These are phyloP conservation scores for Dactylellina sp. DNA, from an alignment of 2,329 filamentous ascomycete genomes.

Conservation along the genomic window DNA sequence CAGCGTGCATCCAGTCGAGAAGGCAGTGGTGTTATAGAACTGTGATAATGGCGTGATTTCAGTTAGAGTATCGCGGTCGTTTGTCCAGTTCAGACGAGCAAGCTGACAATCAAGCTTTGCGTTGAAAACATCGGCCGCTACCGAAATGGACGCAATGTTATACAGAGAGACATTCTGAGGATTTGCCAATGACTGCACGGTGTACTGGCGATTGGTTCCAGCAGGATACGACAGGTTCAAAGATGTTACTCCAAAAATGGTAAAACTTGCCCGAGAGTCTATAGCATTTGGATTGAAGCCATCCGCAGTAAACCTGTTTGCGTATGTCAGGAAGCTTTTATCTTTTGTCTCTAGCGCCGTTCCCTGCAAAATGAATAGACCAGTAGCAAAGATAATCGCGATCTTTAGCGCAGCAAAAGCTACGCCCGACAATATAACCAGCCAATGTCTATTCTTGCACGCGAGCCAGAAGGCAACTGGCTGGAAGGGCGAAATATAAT, in stretches of 20 bases:
- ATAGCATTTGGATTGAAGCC: slow-evolving; percentile 13
- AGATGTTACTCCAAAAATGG: slow-evolving; percentile 22
- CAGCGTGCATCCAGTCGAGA: slow-evolving; percentile 36
- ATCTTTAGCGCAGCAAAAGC: slow-evolving; percentile 50
- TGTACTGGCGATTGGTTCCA: slow-evolving; percentile 45
- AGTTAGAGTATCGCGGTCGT: slow-evolving; percentile 11
- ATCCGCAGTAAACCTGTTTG: slow-evolving; percentile 26
- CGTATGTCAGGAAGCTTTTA: slow-evolving; percentile 32
- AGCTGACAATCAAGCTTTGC: slow-evolving; percentile 44
- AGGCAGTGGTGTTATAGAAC: slow-evolving; percentile 52
- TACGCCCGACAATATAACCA: slow-evolving; percentile 31
- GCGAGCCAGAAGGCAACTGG: slow-evolving; percentile 49
- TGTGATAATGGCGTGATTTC: slow-evolving; percentile 46
- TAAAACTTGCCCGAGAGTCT: slow-evolving; percentile 48
- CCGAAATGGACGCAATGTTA: slow-evolving; percentile 41
- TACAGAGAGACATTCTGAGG: slow-evolving; percentile 23
- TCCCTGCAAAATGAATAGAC: slow-evolving; percentile 50
- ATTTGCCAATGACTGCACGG: slow-evolving; percentile 41
- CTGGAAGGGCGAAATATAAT: slow-evolving; percentile 57
- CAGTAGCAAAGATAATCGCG: slow-evolving; percentile 49
- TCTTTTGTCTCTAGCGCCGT: slow-evolving; percentile 22
- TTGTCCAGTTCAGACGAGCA: slow-evolving; percentile 37
- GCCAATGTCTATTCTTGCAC: slow-evolving; percentile 55
- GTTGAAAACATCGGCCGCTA: slow-evolving; percentile 34
- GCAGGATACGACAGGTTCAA: slow-evolving; percentile 53